Base-by-base conservation (phyloP, 768 basidiomycete species). In the Phanerochaete sordida region DNA sequence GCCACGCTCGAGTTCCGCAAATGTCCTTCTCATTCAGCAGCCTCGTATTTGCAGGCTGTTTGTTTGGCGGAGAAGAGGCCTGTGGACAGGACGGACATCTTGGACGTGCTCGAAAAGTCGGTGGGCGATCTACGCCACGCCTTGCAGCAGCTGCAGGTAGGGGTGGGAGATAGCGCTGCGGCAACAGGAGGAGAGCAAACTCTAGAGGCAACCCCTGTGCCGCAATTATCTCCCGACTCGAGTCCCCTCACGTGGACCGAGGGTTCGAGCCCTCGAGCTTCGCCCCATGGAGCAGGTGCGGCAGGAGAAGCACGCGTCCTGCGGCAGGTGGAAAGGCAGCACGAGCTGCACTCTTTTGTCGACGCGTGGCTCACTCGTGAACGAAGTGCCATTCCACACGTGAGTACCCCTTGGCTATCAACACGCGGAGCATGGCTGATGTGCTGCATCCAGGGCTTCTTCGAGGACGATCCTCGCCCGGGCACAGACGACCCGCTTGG, bases 21-120 rank as follows among this genome's bases (percentile, higher is more conserved):
- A 2, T 66, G 69, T 51, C 64, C 70, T 9, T 27, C 51, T 0
- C 47, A 66, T 1, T 27, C 72, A 0, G 69, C 69, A n/a, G 78
- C 76, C 16, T 85, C 86, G 8, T 94, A 90, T 73, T 82, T 96
- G 31, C 80, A 87, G 70, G 77, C 77, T 26, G 65, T 93, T 52
- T 85, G 85, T 62, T 74, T 76, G 23, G 76, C 75, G 2, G 86
- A 90, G 70, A 85, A 87, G 3, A 77, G 75, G 59, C 60, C 70
- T 53, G 70, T 86, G 57, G 69, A 76, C 60, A 76, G 72, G 56
- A 72, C 78, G 59, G 64, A 71, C 86, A 85, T 71, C 73, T 74
- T 53, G 77, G 79, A 64, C 66, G 66, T 56, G 70, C 73, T 56
- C 61, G 74, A 61, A 70, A 71, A 67, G 71, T 70, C 64, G 67